Base-by-base conservation (phyloP, 768 basidiomycete genomes). In the Kwoniella sp. region DNA sequence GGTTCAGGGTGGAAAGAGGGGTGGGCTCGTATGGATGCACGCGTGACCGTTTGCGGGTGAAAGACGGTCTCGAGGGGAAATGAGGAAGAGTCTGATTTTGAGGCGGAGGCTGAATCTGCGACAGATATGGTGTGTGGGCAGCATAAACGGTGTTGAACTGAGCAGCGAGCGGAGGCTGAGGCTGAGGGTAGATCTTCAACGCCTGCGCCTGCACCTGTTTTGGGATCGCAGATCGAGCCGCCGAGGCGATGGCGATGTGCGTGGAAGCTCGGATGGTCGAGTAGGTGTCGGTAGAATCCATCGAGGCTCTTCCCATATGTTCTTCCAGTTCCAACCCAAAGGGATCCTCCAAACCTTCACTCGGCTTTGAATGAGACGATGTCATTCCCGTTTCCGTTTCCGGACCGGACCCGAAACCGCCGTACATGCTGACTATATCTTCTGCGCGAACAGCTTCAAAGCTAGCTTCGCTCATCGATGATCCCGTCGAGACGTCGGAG, bases 361-460 rank as follows among this genome's bases (percentile, higher is more conserved):
- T 41, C 47, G 55, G 30, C 28, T 34, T 37, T n/a, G n/a, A n/a
- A n/a, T n/a, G n/a, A n/a, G n/a, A n/a, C 41, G 55, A 50, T 29
- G 22, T 52, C 26, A 55, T 26, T 37, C 38, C 30, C 50, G 55
- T 15, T 25, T 20, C 17, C 45, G 48, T 1, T 37, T 2, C 23
- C 37, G 31, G 25, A 53, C 30, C 37, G 30, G 12, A 12, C 26
- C 37, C 48, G 58, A 62, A 48, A 41, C 48, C 30, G n/a, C 72
- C 72, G 51, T 73, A 73, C 61, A 70, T 56, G 30, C 64, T 62
- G 20, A 63, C 37, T 25, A 63, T 66, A 47, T 73, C 72, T 22
- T 68, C 69, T 7, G 66, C 53, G 26, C 50, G 34, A 22, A 68
- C 53, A 23, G 55, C 73, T 50, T 74, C 73, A 28, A 74, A 74